These are phyloP conservation scores for Aspergillus ellipticus DNA, from an alignment of 495 filamentous ascomycete species.

Conservation along the genomic window DNA sequence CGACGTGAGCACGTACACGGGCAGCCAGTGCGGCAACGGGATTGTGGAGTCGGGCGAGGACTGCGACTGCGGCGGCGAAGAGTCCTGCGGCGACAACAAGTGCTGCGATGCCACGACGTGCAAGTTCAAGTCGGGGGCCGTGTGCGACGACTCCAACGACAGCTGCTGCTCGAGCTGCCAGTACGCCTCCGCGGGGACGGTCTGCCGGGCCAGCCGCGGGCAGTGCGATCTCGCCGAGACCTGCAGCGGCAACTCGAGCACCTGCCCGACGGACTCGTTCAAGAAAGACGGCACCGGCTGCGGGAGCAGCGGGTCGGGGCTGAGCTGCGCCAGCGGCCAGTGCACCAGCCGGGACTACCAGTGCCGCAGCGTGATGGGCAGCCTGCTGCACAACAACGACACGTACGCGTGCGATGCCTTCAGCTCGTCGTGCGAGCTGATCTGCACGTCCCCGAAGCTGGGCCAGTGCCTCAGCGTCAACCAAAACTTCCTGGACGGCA, in stretches of 20 bases:
- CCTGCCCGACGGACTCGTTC: constrained; percentile 69
- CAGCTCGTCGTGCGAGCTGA: constrained; percentile 64
- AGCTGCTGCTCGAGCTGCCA: constrained; percentile 83
- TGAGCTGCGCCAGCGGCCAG: constrained; percentile 89
- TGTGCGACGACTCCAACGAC: constrained; percentile 89
- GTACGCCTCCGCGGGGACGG: constrained; percentile 57
- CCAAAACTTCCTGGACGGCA: constrained; percentile 94
- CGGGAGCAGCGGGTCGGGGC: constrained; percentile 48
- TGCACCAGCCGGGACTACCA: constrained; percentile 91
- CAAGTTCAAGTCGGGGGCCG: constrained; percentile 70
- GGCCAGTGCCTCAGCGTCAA: constrained; percentile 69
- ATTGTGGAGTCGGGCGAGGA: constrained; percentile 94
- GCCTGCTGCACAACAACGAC: constrained; percentile 67
- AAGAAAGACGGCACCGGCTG: constrained; percentile 68
- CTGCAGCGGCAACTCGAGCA: constrained; percentile 68
- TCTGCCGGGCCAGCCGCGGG: constrained; percentile 78
- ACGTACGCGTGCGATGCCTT: constrained; percentile 71
- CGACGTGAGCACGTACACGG: constrained; percentile 79
- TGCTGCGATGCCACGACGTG: constrained; percentile 90
- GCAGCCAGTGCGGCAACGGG: constrained; percentile 89
- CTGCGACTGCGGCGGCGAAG: constrained; percentile 85
- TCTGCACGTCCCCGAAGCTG: constrained; percentile 70
- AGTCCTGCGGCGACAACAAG: constrained; percentile 64
- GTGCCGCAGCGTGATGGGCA: constrained; percentile 83
- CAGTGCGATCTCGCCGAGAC: constrained; percentile 79